phyloP scores from a whole-genome alignment of 1,284 basidiomycete genomes.

The Pholiota adiposa region DNA sequence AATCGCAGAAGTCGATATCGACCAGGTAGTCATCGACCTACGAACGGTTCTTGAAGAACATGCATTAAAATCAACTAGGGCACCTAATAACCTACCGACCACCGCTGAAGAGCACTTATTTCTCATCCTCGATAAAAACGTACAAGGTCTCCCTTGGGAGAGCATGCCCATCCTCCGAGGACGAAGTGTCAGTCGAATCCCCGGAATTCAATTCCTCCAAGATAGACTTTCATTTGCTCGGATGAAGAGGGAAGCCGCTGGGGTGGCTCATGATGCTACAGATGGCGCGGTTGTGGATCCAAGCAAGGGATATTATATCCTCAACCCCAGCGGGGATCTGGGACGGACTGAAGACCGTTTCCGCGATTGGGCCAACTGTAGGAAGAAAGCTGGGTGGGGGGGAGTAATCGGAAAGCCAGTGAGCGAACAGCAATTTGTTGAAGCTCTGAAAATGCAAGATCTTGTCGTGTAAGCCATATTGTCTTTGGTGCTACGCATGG shows the following conservation, averaged over 20 bases:
- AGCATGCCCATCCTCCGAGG: slow-evolving; percentile 87
- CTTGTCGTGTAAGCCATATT: slow-evolving; percentile 78
- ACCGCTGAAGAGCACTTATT: slow-evolving; percentile 76
- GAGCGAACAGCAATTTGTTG: slow-evolving; percentile 80
- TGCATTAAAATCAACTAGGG: slow-evolving; percentile 36
- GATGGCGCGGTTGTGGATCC: slow-evolving; percentile 66
- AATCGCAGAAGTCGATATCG: slow-evolving; percentile 91
- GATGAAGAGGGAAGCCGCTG: slow-evolving; percentile 35
- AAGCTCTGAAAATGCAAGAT: slow-evolving; percentile 74
- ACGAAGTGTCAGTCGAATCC: slow-evolving; percentile 88
- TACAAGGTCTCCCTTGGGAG: slow-evolving; percentile 95
- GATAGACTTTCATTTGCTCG: slow-evolving; percentile 76
- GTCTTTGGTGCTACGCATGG: not conserved
- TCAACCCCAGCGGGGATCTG: slow-evolving; percentile 95
- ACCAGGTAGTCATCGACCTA: slow-evolving; percentile 81
- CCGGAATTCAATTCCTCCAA: slow-evolving; percentile 85
- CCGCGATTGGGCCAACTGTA: slow-evolving; percentile 71
- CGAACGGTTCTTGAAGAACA: slow-evolving; percentile 75
- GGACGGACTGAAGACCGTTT: slow-evolving; percentile 85
- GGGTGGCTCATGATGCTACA: slow-evolving; percentile 21
- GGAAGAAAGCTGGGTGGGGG: slow-evolving; percentile 79
- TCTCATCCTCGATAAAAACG: slow-evolving; percentile 89
- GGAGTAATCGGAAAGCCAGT: slow-evolving; percentile 81
- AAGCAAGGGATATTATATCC: slow-evolving; percentile 78
- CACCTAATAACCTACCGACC: slow-evolving; percentile 26